A percentile compares a stretch with the other conserved stretches of the same genome.
Conservation (phyloP, 2,329 filamentous ascomycete genomes). For the Aspergillus jensenii region DNA sequence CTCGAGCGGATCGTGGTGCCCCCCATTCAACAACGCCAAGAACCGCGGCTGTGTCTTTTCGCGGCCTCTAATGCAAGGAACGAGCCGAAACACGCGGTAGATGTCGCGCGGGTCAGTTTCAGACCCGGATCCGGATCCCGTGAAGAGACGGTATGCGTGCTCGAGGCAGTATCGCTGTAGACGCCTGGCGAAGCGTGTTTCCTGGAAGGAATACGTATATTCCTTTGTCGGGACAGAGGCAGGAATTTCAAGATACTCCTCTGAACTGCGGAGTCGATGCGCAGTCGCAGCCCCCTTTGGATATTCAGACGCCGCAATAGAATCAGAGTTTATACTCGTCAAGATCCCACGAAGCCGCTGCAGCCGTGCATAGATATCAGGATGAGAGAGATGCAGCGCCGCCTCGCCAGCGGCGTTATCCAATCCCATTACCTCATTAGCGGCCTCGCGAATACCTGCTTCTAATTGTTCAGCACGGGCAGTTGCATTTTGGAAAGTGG, state of each 20-base stretch:
- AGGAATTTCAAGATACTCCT: not conserved
- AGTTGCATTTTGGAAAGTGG: conserved; percentile 71
- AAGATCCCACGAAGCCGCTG: not conserved
- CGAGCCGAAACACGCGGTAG: conserved; percentile 66
- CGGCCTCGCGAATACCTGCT: conserved; percentile 30
- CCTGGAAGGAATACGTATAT: conserved; percentile 59
- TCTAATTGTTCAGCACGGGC: conserved; percentile 69
- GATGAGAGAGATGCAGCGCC: conserved; percentile 1
- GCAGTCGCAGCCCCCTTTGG: no score
- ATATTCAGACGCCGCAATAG: no score
- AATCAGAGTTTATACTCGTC: not conserved
- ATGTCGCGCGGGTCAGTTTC: conserved; percentile 52
- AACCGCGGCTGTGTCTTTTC: conserved; percentile 43
- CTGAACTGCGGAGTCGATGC: not conserved
- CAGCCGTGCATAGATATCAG: not conserved
- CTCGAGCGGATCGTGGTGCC: conserved; percentile 52
- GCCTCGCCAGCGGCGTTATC: conserved; percentile 2
- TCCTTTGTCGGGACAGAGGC: not conserved
- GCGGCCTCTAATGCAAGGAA: conserved; percentile 55
- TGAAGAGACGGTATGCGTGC: conserved; percentile 59
- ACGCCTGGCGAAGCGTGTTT: conserved; percentile 68
- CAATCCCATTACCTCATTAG: not conserved
- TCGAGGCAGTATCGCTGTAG: conserved; percentile 68
- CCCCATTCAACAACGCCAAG: conserved; percentile 36
- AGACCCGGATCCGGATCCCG: conserved; percentile 36